Conservation (phyloP, 495 filamentous ascomycete species). For the Cenococcum geophilum region DNA sequence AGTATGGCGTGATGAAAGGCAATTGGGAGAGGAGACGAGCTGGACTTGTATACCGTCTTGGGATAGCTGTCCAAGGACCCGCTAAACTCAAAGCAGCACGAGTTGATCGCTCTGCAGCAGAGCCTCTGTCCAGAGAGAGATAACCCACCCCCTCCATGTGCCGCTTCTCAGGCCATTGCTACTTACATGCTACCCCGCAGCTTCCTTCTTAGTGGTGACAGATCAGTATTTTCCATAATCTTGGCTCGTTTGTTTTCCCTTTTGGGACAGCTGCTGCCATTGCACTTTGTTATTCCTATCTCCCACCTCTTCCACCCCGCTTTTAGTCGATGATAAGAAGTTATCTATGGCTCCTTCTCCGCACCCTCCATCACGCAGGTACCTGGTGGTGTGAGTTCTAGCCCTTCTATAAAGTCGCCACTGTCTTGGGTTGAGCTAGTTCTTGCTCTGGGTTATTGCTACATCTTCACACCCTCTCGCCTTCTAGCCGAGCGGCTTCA, state of each 20-base stretch:
- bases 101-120: slow-evolving; percentile 17
- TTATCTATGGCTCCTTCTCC: neutral
- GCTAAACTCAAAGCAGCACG: slow-evolving; percentile 19
- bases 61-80: slow-evolving; percentile 12
- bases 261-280: neutral
- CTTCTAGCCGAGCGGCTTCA: neutral
- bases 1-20: neutral
- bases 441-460: neutral
- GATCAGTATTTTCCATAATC: too few species aligned
- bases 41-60: slow-evolving; percentile 28
- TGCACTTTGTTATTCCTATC: slow-evolving; percentile 2
- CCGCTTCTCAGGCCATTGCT: neutral
- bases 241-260: neutral
- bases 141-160: slow-evolving; percentile 10
- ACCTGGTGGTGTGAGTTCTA: neutral
- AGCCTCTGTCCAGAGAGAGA: slow-evolving; percentile 16
- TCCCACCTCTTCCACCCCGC: neutral
- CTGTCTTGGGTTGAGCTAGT: neutral
- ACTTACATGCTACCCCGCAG: neutral
- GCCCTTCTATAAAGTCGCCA: neutral
- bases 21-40: slow-evolving; percentile 9
- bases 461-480: neutral
- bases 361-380: neutral
- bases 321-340: slow-evolving; percentile 4
- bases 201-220: too few species aligned